Percentiles rank a stretch among this genome's conserved stretches.
phyloP scores from a whole-genome alignment of 306 rosid genomes.

The Dryas drummondii region DNA sequence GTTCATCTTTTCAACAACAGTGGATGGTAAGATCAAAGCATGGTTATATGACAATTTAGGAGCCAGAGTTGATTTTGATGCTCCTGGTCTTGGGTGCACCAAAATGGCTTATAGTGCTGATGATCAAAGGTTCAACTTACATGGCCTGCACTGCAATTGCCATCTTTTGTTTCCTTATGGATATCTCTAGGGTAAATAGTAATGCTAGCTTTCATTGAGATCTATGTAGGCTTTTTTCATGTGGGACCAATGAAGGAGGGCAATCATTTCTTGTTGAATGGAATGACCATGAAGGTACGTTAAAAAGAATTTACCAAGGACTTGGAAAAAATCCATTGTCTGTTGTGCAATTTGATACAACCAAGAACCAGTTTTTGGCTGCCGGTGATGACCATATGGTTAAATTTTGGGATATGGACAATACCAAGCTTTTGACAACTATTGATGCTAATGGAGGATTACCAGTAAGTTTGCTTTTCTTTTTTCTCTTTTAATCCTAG shows the following conservation, averaged over 20 bases:
- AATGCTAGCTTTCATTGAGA: conserved; percentile 3
- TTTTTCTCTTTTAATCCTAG: not conserved
- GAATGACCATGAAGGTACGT: conserved; percentile 71
- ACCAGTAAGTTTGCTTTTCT: conserved; percentile 52
- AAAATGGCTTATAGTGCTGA: conserved; percentile 74
- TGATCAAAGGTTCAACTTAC: conserved; percentile 56
- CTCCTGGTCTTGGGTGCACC: conserved; percentile 79
- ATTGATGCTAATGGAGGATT: conserved; percentile 79
- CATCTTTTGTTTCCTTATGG: not conserved
- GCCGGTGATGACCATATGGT: conserved; percentile 81
- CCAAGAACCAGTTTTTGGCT: conserved; percentile 71
- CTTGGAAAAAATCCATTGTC: conserved; percentile 54
- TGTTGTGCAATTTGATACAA: conserved; percentile 70
- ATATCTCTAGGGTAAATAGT: not conserved
- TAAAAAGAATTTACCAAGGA: conserved; percentile 74
- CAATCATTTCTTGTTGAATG: conserved; percentile 76
- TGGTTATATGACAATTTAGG: conserved; percentile 75
- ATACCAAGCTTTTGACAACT: conserved; percentile 44
- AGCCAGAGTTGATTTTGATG: conserved; percentile 68
- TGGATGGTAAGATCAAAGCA: conserved; percentile 79
- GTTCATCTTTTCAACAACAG: conserved; percentile 74
- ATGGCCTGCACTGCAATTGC: conserved; percentile 11
- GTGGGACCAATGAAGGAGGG: conserved; percentile 75
- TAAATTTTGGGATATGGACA: conserved; percentile 86
- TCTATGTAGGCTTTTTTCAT: conserved; percentile 69